Evolutionary conservation across 345 rosid genomes (phyloP).

Genomic region (Punica granatum): DNA sequence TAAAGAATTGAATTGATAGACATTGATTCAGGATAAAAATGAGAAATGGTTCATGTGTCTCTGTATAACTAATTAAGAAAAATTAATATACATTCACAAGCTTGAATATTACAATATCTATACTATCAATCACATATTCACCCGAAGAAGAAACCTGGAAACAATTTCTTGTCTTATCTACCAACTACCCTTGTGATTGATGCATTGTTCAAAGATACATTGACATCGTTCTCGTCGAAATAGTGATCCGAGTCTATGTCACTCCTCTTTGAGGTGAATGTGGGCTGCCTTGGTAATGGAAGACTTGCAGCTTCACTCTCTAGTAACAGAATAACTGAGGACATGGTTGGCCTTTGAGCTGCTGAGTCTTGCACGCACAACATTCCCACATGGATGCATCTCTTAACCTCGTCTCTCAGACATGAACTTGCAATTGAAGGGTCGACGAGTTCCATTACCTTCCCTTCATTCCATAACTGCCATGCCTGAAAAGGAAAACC

Average conservation of each 20-base stretch:
- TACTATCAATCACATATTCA: not conserved
- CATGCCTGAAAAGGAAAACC: conserved; percentile 45
- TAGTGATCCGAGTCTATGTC: conserved; percentile 26
- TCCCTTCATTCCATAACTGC: conserved; percentile 59
- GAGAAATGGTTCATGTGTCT: too few relatives aligned
- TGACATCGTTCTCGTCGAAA: not conserved
- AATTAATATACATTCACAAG: not conserved
- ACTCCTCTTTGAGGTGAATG: conserved; percentile 39
- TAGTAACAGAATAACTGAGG: conserved; percentile 49
- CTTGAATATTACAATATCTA: not conserved
- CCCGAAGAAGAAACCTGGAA: not conserved
- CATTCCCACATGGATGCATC: conserved; percentile 76
- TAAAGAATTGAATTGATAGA: too few relatives aligned
- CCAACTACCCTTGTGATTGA: not conserved
- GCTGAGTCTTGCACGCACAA: conserved; percentile 80
- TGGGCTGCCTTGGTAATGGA: conserved; percentile 50
- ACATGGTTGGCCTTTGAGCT: conserved; percentile 58
- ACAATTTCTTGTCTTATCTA: not conserved
- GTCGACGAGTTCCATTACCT: conserved; percentile 56
- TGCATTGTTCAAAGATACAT: not conserved
- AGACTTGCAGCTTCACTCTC: conserved; percentile 58
- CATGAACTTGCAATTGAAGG: conserved; percentile 32
- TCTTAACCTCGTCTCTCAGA: conserved; percentile 33
- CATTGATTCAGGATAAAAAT: too few relatives aligned
- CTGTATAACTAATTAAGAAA: too few relatives aligned